A percentile compares a stretch with the other conserved stretches of the same genome.
Evolutionary conservation across 129 eudicot genomes (phyloP).

Genomic region (Lactuca sativa): DNA sequence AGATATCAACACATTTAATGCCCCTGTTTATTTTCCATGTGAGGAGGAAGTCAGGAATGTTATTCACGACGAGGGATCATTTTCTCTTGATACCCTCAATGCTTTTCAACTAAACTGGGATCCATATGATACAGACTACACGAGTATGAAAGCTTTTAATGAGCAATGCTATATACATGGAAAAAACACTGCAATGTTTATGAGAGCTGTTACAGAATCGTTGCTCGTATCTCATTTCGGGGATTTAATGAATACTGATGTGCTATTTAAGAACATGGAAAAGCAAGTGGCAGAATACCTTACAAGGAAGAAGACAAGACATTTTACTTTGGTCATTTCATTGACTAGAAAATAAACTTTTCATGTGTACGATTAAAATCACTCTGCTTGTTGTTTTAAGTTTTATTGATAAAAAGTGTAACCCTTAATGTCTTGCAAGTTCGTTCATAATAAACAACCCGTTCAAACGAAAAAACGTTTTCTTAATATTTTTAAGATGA

Average conservation of each 20-base stretch:
- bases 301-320: not conserved
- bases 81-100: conserved; percentile 19
- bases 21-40: conserved; percentile 29
- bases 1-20: conserved; percentile 29
- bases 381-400: too few relatives aligned
- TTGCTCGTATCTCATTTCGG: conserved; percentile 35
- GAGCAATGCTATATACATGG: not conserved
- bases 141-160: not conserved
- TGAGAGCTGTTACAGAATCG: conserved; percentile 30
- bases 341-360: conserved; percentile 14
- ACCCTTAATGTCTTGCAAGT: too few relatives aligned
- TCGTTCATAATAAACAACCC: too few relatives aligned
- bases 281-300: conserved; percentile 12
- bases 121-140: not conserved
- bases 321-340: conserved; percentile 22
- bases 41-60: conserved; percentile 31
- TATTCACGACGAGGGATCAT: conserved; percentile 34
- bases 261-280: conserved; percentile 19
- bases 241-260: conserved; percentile 15
- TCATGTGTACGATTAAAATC: too few relatives aligned
- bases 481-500: too few relatives aligned
- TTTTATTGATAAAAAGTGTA: too few relatives aligned
- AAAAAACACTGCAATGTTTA: conserved; percentile 1
- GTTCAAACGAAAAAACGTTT: too few relatives aligned
- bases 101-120: conserved; percentile 11